These are phyloP conservation scores for Paraglomus occultum DNA, from an alignment of 192 early-diverging fungal species.

Conservation along the genomic window DNA sequence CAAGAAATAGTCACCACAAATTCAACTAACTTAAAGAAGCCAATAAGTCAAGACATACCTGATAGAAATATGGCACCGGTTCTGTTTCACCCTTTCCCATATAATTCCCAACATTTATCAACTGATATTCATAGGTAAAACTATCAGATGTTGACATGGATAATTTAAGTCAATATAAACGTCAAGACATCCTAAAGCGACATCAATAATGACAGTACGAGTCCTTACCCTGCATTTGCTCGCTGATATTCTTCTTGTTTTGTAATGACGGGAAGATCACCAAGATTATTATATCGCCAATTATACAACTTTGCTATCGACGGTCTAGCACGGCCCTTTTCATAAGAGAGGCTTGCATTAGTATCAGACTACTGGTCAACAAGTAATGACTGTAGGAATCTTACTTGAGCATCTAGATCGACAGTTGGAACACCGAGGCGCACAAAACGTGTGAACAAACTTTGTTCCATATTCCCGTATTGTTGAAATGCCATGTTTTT, in stretches of 20 bases:
- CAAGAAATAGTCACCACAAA: not conserved
- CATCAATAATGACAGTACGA: no score
- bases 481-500: constrained; percentile 80
- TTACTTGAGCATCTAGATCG: constrained; percentile 77
- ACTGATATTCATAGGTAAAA: constrained; percentile 83
- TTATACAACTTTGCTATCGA: constrained; percentile 81
- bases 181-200: no score
- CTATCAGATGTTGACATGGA: constrained; percentile 29
- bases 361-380: not conserved
- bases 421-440: constrained; percentile 91
- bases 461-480: constrained; percentile 94
- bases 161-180: no score
- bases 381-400: constrained; percentile 4
- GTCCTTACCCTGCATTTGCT: constrained; percentile 66
- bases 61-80: constrained; percentile 84
- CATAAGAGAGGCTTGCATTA: not conserved
- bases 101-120: constrained; percentile 81
- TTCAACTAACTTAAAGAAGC: not conserved
- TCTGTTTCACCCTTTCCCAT: constrained; percentile 79
- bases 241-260: constrained; percentile 51
- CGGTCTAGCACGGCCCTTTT: constrained; percentile 77
- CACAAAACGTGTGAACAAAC: constrained; percentile 87
- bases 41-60: not conserved
- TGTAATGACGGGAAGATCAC: constrained; percentile 58
- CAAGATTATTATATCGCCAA: constrained; percentile 77